phyloP scores from a whole-genome alignment of 2,329 filamentous ascomycete genomes.

The Arthroderma sp. region DNA sequence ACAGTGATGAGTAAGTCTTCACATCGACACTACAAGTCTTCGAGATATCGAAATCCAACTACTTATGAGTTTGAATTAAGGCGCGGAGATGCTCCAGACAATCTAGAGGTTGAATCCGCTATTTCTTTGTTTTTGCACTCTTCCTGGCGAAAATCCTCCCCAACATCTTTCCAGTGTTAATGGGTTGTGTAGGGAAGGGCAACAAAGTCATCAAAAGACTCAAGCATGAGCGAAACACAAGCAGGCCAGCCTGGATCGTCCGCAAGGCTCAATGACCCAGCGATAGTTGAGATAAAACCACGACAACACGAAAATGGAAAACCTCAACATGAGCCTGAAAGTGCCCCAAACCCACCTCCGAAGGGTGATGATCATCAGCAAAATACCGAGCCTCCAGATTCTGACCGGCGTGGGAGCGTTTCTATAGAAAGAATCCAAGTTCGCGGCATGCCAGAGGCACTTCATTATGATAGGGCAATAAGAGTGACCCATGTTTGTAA shows the following conservation, averaged over 20 bases:
- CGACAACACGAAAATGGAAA: background rate
- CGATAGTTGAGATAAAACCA: background rate
- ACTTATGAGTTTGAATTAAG: slow-evolving; percentile 2
- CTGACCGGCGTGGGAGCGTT: background rate
- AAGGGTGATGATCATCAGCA: background rate
- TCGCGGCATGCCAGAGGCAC: background rate
- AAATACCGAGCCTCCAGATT: background rate
- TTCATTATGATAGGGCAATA: background rate
- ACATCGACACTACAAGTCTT: background rate
- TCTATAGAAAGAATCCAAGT: background rate
- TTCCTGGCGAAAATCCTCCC: background rate
- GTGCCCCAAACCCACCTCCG: background rate
- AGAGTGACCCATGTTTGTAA: background rate
- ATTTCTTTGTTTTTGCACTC: background rate
- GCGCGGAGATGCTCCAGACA: background rate
- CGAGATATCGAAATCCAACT: background rate
- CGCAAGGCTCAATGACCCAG: background rate
- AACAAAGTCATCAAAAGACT: background rate
- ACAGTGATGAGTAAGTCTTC: slow-evolving; percentile 3
- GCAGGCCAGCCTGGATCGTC: background rate
- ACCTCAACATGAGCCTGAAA: background rate
- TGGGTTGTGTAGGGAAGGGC: background rate
- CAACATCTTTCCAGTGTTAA: background rate
- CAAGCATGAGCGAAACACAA: background rate
- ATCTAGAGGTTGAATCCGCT: background rate